These are phyloP conservation scores for Xylaria bambusicola DNA, from an alignment of 495 filamentous ascomycete genomes.

Conservation along the genomic window DNA sequence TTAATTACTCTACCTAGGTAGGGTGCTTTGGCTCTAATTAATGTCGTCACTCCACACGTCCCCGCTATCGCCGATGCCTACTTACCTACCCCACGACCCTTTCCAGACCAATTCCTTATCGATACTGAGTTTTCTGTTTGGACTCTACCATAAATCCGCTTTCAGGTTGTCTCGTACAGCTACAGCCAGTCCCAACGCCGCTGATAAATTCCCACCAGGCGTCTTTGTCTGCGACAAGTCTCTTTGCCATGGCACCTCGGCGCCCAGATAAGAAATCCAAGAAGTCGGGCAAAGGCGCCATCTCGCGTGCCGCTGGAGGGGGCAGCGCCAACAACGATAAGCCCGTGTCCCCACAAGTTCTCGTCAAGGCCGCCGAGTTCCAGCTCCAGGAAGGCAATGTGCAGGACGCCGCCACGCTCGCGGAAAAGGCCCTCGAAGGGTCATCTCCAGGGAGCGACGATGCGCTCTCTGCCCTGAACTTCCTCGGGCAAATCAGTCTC, in stretches of 20 bases:
- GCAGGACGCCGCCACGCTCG: conserved; percentile 66
- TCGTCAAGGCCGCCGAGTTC: conserved; percentile 66
- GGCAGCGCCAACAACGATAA: conserved; percentile 26
- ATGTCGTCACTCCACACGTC: conserved; percentile 6
- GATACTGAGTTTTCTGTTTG: conserved; percentile 21
- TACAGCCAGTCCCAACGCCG: conserved; percentile 5
- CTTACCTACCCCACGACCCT: conserved; percentile 12
- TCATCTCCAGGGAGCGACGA: conserved; percentile 36
- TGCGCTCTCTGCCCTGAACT: conserved; percentile 66
- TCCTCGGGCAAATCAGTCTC: conserved; percentile 82
- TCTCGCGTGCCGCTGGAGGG: conserved; percentile 22
- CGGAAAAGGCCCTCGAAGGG: conserved; percentile 61
- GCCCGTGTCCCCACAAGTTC: conserved; percentile 39
- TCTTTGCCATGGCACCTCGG: conserved; percentile 42
- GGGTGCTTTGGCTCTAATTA: too few relatives aligned
- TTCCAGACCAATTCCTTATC: conserved; percentile 12
- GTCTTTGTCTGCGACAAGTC: conserved; percentile 9
- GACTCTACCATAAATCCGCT: conserved; percentile 13
- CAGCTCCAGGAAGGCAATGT: conserved; percentile 71
- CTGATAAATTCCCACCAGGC: background rate
- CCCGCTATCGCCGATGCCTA: background rate
- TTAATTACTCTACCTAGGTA: too few relatives aligned
- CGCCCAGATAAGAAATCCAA: conserved; percentile 45
- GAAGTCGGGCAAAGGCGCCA: conserved; percentile 37
- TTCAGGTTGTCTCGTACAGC: background rate